These are phyloP conservation scores for Colletotrichum sublineola DNA, from an alignment of 2,329 filamentous ascomycete species.

Conservation along the genomic window DNA sequence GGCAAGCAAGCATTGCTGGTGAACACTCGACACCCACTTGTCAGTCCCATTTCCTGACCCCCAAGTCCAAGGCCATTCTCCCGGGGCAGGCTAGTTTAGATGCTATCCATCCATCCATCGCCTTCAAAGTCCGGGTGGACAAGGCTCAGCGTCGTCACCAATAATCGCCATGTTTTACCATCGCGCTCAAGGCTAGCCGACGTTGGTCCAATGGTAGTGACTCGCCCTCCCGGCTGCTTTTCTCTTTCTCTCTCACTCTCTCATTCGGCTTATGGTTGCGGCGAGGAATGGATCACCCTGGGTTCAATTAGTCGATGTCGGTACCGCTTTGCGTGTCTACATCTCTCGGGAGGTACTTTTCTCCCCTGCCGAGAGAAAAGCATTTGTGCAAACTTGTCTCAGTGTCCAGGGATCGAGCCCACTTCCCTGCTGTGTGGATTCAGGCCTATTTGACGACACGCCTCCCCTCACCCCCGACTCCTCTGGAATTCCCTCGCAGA, in stretches of 20 bases:
- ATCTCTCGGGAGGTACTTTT: constrained; percentile 17
- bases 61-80: constrained; percentile 2
- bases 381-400: constrained; percentile 33
- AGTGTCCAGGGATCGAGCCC: constrained; percentile 30
- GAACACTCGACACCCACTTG: constrained; percentile 25
- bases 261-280: constrained; percentile 28
- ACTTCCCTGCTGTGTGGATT: constrained; percentile 23
- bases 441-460: constrained; percentile 41
- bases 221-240: constrained; percentile 27
- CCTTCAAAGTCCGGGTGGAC: constrained; percentile 11
- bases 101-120: constrained; percentile 6
- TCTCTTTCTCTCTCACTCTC: background rate
- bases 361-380: constrained; percentile 21
- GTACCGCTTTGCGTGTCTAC: constrained; percentile 9
- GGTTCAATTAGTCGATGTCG: constrained; percentile 11
- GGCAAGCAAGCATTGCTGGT: constrained; percentile 24
- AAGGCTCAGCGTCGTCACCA: constrained; percentile 28
- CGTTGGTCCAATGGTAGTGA: constrained; percentile 28
- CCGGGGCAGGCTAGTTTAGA: constrained; percentile 28
- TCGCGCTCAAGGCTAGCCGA: constrained; percentile 31
- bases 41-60: constrained; percentile 1
- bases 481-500: constrained; percentile 41
- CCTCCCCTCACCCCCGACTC: constrained; percentile 36
- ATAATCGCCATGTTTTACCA: constrained; percentile 39
- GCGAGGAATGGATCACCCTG: constrained; percentile 39